These are phyloP conservation scores for Aspergillus sp. DNA, from an alignment of 2,329 filamentous ascomycete species.

Conservation along the genomic window DNA sequence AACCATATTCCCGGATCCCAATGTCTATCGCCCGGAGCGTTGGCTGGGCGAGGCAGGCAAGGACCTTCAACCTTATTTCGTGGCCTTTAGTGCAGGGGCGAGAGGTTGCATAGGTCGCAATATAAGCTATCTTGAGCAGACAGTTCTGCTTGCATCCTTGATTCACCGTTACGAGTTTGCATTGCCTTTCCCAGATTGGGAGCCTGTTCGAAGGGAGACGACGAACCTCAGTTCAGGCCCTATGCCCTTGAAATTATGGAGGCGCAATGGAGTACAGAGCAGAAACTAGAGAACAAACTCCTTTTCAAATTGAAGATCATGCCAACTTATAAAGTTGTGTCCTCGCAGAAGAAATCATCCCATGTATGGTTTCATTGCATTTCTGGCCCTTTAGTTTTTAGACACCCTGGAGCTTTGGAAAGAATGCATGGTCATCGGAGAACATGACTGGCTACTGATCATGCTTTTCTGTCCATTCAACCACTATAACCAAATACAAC, in stretches of 20 bases:
- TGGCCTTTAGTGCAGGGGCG: slow-evolving; percentile 39
- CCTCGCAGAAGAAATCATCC: too few relatives aligned
- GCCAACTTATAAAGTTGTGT: too few relatives aligned
- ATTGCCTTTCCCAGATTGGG: slow-evolving; percentile 29
- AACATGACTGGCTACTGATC: too few relatives aligned
- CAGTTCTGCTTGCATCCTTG: slow-evolving; percentile 44
- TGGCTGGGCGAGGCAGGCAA: slow-evolving; percentile 41
- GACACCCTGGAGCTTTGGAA: too few relatives aligned
- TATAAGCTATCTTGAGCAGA: slow-evolving; percentile 46
- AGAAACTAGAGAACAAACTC: too few relatives aligned
- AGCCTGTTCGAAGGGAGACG: slow-evolving; percentile 20
- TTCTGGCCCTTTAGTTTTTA: too few relatives aligned
- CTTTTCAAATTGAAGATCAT: too few relatives aligned
- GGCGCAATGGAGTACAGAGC: neutral
- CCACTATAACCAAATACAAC: too few relatives aligned
- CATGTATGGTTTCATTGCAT: too few relatives aligned
- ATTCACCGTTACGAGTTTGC: slow-evolving; percentile 47
- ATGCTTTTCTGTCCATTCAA: too few relatives aligned
- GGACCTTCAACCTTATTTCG: slow-evolving; percentile 36
- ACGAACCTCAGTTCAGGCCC: slow-evolving; percentile 14
- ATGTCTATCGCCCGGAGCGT: slow-evolving; percentile 38
- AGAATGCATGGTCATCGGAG: too few relatives aligned
- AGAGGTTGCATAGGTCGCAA: slow-evolving; percentile 40
- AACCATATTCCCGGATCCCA: slow-evolving; percentile 33
- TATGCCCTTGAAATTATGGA: slow-evolving; percentile 18